Conservation (phyloP, 768 basidiomycete species). For the Hydnum rufescens region DNA sequence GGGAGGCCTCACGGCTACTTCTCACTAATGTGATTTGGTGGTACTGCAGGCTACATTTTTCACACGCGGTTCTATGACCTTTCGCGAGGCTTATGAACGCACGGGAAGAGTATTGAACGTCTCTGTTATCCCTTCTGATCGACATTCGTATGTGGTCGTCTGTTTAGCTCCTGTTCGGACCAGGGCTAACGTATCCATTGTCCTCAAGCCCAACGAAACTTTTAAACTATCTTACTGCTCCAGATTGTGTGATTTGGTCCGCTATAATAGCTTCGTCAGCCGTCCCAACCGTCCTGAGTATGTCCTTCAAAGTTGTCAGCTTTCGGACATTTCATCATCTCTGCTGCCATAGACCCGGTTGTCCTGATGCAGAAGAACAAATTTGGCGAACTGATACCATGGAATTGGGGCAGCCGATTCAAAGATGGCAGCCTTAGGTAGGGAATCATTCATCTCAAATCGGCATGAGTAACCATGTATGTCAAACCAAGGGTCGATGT, state of each 20-base stretch:
- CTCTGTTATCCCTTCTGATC: constrained; percentile 77
- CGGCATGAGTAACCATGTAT: too few species aligned
- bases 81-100: constrained; percentile 80
- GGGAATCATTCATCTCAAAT: constrained; percentile 8
- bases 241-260: constrained; percentile 40
- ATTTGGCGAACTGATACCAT: constrained; percentile 63
- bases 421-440: constrained; percentile 82
- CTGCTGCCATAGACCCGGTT: constrained; percentile 45
- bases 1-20: neutral
- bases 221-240: constrained; percentile 89
- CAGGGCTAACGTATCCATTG: constrained; percentile 6
- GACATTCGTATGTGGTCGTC: constrained; percentile 44
- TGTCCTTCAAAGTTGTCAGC: too few species aligned
- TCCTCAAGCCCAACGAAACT: constrained; percentile 70
- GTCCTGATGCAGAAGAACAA: constrained; percentile 82
- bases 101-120: constrained; percentile 90
- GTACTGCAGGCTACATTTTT: constrained; percentile 59
- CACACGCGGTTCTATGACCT: constrained; percentile 84
- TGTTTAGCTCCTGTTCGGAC: neutral
- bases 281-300: constrained; percentile 4
- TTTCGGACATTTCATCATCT: too few species aligned
- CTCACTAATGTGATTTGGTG: neutral
- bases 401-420: constrained; percentile 90
- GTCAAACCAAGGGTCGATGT: constrained; percentile 60
- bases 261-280: constrained; percentile 15